phyloP scores from a whole-genome alignment of 495 filamentous ascomycete genomes.

The Podospora pseudocomata region DNA sequence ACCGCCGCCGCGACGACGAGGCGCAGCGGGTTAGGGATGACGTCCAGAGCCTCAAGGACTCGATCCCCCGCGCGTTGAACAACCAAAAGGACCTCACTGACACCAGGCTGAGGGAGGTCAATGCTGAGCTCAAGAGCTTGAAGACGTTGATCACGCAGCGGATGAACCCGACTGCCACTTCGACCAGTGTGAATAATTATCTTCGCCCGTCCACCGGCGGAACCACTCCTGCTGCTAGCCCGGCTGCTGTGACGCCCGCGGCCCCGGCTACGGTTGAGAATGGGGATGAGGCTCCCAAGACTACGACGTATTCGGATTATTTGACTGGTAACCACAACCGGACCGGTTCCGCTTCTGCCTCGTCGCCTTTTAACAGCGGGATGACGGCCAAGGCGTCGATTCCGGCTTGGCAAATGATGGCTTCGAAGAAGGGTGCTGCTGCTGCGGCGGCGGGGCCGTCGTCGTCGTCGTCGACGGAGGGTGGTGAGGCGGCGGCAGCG shows the following conservation, averaged over 20 bases:
- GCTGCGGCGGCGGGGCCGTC: neutral
- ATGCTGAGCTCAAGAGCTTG: slow-evolving; percentile 84
- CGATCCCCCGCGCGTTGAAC: slow-evolving; percentile 82
- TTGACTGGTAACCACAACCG: slow-evolving; percentile 26
- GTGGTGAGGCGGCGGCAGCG: slow-evolving; percentile 18
- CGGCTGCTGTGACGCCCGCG: slow-evolving; percentile 31
- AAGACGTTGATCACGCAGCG: slow-evolving; percentile 83
- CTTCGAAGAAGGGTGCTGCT: slow-evolving; percentile 47
- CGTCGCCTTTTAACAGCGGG: slow-evolving; percentile 36
- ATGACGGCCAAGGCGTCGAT: slow-evolving; percentile 63
- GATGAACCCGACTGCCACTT: slow-evolving; percentile 53
- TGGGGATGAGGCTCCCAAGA: slow-evolving; percentile 28
- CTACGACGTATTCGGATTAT: slow-evolving; percentile 36
- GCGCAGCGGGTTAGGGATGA: slow-evolving; percentile 81
- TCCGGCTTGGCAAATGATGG: slow-evolving; percentile 84
- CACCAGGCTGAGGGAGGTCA: slow-evolving; percentile 74
- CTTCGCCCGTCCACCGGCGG: slow-evolving; percentile 36
- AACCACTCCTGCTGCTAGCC: slow-evolving; percentile 22
- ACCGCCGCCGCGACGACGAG: slow-evolving; percentile 77
- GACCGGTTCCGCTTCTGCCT: slow-evolving; percentile 11
- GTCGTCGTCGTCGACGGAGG: slow-evolving; percentile 32
- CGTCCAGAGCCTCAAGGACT: slow-evolving; percentile 71
- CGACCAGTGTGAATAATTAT: slow-evolving; percentile 33
- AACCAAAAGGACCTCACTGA: slow-evolving; percentile 83
- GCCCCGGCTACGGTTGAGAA: slow-evolving; percentile 25